Percentiles rank a stretch among this genome's conserved stretches.
Evolutionary conservation across 1,284 basidiomycete species (phyloP).

Genomic region (Puccinia coronata): DNA sequence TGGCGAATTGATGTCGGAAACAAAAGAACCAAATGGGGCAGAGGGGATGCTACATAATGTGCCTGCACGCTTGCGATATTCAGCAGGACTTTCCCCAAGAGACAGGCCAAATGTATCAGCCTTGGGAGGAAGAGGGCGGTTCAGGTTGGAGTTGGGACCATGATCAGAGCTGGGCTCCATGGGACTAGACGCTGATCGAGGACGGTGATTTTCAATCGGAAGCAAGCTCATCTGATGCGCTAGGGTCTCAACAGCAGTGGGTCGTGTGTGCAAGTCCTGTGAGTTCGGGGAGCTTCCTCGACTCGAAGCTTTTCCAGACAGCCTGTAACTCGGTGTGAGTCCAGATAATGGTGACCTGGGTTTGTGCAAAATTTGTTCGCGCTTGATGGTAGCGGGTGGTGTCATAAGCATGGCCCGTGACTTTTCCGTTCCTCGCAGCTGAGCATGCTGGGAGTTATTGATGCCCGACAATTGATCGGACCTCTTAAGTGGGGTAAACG

Average conservation of each 20-base stretch:
- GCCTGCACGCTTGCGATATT: constrained; percentile 36
- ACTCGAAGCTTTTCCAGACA: constrained; percentile 10
- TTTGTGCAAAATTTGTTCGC: constrained; percentile 8
- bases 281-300: constrained; percentile 24
- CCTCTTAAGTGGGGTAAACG: constrained; percentile 37
- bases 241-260: constrained; percentile 3
- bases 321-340: constrained; percentile 14
- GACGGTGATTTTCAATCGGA: constrained; percentile 35
- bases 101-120: background rate
- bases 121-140: background rate
- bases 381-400: constrained; percentile 31
- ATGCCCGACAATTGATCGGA: background rate
- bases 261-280: background rate
- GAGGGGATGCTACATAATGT: constrained; percentile 15
- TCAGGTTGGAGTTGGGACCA: background rate
- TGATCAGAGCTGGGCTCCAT: constrained; percentile 33
- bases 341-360: constrained; percentile 9
- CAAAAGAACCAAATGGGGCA: background rate
- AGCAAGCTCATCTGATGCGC: constrained; percentile 18
- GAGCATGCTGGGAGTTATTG: constrained; percentile 6
- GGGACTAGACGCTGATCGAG: constrained; percentile 37
- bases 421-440: constrained; percentile 8
- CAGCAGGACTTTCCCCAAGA: background rate
- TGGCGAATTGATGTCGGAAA: background rate
- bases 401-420: constrained; percentile 28